phyloP scores from a whole-genome alignment of 768 basidiomycete genomes.

The Auricularia sp. region DNA sequence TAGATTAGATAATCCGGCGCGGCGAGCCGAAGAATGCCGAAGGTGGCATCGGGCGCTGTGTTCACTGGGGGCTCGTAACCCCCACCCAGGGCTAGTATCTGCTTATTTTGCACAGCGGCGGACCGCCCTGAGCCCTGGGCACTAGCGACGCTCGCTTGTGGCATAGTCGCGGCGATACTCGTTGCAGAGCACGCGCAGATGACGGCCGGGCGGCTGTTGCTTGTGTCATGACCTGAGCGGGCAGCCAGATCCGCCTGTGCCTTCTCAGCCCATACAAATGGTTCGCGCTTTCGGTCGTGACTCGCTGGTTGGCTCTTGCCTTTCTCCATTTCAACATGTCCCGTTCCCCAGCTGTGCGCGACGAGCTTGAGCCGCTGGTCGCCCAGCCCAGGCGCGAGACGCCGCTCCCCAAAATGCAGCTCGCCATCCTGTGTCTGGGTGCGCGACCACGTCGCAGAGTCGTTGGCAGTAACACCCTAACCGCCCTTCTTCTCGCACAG shows the following conservation, averaged over 20 bases:
- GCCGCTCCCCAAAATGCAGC: constrained; percentile 43
- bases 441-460: constrained; percentile 35
- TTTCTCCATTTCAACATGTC: neutral
- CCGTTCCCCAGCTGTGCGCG: constrained; percentile 5
- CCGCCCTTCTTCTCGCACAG: neutral
- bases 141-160: too few species aligned
- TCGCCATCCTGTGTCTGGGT: constrained; percentile 37
- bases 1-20: too few species aligned
- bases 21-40: too few species aligned
- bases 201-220: neutral
- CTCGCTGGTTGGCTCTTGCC: neutral
- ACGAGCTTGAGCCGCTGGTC: constrained; percentile 25
- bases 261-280: neutral
- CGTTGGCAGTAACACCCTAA: neutral
- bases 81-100: too few species aligned
- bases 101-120: too few species aligned
- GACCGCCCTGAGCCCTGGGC: too few species aligned
- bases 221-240: neutral
- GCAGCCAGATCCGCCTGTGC: neutral
- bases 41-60: too few species aligned
- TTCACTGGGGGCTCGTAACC: too few species aligned
- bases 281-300: neutral
- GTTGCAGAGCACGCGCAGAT: neutral
- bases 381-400: constrained; percentile 17
- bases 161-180: too few species aligned